Conservation (phyloP, 805 yeast species). For the Kuraishia capsulata region DNA sequence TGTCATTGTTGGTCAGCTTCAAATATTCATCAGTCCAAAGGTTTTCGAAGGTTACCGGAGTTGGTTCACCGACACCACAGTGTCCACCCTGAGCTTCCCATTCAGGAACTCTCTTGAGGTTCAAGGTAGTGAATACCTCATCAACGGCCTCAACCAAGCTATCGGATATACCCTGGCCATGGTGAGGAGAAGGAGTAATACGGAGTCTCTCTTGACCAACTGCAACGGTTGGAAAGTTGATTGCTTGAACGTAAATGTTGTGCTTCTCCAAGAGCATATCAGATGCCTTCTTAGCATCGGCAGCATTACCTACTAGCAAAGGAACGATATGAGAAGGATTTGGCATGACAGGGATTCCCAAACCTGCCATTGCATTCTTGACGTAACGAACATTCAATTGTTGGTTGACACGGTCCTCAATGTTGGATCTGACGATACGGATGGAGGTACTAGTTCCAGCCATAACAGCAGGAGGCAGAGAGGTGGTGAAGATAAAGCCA, state of each 20-base stretch:
- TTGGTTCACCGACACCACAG: constrained; percentile 71
- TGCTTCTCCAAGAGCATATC: constrained; percentile 79
- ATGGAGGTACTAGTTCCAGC: constrained; percentile 90
- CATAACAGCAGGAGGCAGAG: constrained; percentile 97
- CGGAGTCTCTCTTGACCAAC: constrained; percentile 93
- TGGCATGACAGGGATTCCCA: constrained; percentile 93
- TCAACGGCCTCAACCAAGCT: constrained; percentile 73
- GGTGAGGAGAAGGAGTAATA: constrained; percentile 99
- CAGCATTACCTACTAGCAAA: constrained; percentile 88
- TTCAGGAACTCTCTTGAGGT: constrained; percentile 64
- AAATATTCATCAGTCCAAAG: constrained; percentile 87
- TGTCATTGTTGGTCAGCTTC: constrained; percentile 47
- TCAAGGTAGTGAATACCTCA: constrained; percentile 66
- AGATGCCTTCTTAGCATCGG: constrained; percentile 83
- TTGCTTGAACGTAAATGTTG: constrained; percentile 93
- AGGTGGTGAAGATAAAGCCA: constrained; percentile 94
- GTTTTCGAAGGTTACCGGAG: constrained; percentile 41
- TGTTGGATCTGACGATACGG: constrained; percentile 69
- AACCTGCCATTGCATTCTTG: constrained; percentile 53
- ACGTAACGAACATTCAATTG: constrained; percentile 82
- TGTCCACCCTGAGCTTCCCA: constrained; percentile 83
- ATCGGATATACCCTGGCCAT: constrained; percentile 66
- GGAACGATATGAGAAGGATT: constrained; percentile 98
- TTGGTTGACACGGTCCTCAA: constrained; percentile 72
- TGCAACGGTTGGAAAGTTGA: constrained; percentile 96